Percentiles rank a stretch among this genome's conserved stretches.
phyloP scores from a whole-genome alignment of 805 yeast genomes.

The Metschnikowia vanudenii region DNA sequence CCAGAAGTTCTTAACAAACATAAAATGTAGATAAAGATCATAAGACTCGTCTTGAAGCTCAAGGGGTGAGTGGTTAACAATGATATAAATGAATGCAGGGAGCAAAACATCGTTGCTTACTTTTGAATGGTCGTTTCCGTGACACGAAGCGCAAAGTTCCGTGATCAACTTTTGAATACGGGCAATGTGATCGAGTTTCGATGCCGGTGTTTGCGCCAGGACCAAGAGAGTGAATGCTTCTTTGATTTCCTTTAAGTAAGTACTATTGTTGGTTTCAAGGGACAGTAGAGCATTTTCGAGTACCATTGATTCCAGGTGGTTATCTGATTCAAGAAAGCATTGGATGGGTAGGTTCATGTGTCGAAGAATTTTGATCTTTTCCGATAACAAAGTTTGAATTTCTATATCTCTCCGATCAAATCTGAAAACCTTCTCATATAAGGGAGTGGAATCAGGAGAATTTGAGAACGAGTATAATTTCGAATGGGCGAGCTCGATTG shows the following conservation, averaged over 20 bases:
- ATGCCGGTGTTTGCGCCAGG: conserved; percentile 29
- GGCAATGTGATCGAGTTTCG: conserved; percentile 32
- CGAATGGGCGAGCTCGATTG: conserved; percentile 35
- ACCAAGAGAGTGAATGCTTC: conserved; percentile 21
- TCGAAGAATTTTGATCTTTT: conserved; percentile 30
- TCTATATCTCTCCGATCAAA: conserved; percentile 40
- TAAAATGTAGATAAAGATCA: conserved; percentile 37
- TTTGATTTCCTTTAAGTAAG: conserved; percentile 21
- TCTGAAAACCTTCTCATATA: conserved; percentile 40
- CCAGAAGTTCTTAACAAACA: conserved; percentile 37
- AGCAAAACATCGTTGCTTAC: conserved; percentile 41
- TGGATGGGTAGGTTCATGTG: conserved; percentile 28
- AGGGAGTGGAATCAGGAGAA: conserved; percentile 28
- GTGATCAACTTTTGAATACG: conserved; percentile 34
- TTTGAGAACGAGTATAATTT: conserved; percentile 27
- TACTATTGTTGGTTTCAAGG: conserved; percentile 9
- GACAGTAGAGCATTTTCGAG: conserved; percentile 16
- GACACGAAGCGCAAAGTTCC: conserved; percentile 16
- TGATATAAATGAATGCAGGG: conserved; percentile 38
- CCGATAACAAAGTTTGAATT: conserved; percentile 35
- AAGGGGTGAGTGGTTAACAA: conserved; percentile 29
- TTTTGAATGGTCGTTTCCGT: conserved; percentile 21
- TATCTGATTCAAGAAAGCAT: conserved; percentile 28
- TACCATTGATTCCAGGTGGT: conserved; percentile 8
- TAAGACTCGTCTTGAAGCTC: conserved; percentile 11